Base-by-base conservation (phyloP, 768 basidiomycete species). In the Neoboletus magnificus region DNA sequence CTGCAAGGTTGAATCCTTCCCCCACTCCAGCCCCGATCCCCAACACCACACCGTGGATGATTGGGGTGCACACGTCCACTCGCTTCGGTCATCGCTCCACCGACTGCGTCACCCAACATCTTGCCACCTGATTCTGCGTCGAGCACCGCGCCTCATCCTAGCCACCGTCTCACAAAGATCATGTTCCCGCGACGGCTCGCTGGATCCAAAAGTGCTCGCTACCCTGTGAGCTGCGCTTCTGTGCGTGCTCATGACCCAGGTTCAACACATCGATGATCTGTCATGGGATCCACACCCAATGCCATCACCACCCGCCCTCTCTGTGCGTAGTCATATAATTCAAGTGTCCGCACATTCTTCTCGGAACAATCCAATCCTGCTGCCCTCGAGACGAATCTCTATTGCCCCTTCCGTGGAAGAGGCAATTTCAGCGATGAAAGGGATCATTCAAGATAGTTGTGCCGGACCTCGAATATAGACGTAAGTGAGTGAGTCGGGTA, bases 311-410 rank as follows among this genome's bases (percentile, higher is more conserved):
- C 49, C 52, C 37, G 45, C 49, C 52, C 45, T 37, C 60, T 67
- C 58, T 50, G 70, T 73, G 48, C 58, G 52, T 65, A n/a, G 45
- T 67, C 64, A 20, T 12, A 43, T 39, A n/a, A 39, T 49, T 22
- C 30, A 44, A 44, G 49, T 3, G 15, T 32, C 64, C 50, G 20
- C 55, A 51, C 63, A 33, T 27, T 36, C 51, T 43, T 60, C 60
- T 55, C 58, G 32, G 61, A 70, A 62, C 59, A 68, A 68, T 54
- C 66, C 62, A 55, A 61, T 60, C 55, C 55, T 57, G 54, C 66
- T 69, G 74, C 66, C 70, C 73, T 76, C 76, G 81, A 83, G 82
- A 76, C 79, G 67, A 81, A 77, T 79, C 81, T 81, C 80, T 82
- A 65, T 79, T 79, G 71, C 62, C 71, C 67, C 63, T 73, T 79